Conservation (phyloP, 2,329 filamentous ascomycete genomes). For the Talaromyces sp. region DNA sequence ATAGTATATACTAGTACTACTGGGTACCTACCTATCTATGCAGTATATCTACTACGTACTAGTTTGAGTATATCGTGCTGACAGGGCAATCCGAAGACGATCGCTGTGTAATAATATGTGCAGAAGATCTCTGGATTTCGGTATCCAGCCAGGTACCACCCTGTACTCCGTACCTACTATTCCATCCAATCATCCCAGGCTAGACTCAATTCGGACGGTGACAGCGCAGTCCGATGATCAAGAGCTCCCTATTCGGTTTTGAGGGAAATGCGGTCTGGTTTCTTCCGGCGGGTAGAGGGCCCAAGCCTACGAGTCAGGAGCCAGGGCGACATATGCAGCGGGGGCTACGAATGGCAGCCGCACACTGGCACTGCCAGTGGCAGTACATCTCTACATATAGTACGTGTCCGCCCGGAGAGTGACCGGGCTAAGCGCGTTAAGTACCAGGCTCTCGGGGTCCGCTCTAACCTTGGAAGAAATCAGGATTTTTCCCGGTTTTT, state of each 20-base stretch:
- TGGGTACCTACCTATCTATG: no score
- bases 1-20: no score
- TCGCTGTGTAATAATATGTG: no score
- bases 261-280: neutral
- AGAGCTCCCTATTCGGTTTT: neutral
- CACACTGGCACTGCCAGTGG: no score
- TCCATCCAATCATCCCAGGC: neutral
- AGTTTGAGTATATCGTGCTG: no score
- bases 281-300: neutral
- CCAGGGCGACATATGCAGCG: neutral
- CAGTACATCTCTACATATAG: no score
- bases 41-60: no score
- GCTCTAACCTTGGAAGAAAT: neutral
- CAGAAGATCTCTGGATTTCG: no score
- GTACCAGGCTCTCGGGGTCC: neutral
- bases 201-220: neutral
- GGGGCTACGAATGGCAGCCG: constrained; percentile 15
- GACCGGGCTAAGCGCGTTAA: constrained; percentile 19
- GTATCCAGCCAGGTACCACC: no score
- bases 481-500: neutral
- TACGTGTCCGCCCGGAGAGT: no score
- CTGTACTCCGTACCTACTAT: neutral
- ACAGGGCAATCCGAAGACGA: no score
- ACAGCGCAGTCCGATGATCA: neutral
- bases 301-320: constrained; percentile 1